Evolutionary conservation across 495 filamentous ascomycete genomes (phyloP).

Genomic region (Talaromyces thailandensis): DNA sequence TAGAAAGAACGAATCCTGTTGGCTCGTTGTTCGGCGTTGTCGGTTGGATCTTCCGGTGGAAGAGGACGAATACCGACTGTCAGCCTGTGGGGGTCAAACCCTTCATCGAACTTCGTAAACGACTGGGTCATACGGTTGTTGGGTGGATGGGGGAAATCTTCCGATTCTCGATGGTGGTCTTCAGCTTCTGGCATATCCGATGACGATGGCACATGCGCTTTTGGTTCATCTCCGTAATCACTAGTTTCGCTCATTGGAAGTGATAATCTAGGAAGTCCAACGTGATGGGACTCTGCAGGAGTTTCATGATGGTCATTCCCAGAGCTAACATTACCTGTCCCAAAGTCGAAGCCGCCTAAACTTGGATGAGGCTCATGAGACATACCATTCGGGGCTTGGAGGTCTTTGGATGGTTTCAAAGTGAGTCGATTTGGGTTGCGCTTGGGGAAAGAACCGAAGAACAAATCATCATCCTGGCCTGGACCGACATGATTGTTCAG

Average conservation of each 20-base stretch:
- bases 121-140: constrained; percentile 7
- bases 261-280: constrained; percentile 30
- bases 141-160: constrained; percentile 26
- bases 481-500: not conserved
- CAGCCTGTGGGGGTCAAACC: constrained; percentile 59
- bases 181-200: constrained; percentile 24
- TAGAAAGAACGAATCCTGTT: constrained; percentile 98
- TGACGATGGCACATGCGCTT: constrained; percentile 32
- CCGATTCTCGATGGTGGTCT: constrained; percentile 20
- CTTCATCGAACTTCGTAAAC: constrained; percentile 28
- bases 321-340: constrained; percentile 1
- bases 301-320: constrained; percentile 2
- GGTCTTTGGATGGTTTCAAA: not conserved
- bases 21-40: constrained; percentile 86
- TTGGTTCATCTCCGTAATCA: constrained; percentile 55
- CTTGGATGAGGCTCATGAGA: constrained; percentile 11
- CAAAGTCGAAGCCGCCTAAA: constrained; percentile 1
- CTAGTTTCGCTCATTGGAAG: constrained; percentile 42
- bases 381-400: constrained; percentile 1
- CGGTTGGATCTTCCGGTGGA: constrained; percentile 75
- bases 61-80: constrained; percentile 90
- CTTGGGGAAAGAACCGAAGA: constrained; percentile 1
- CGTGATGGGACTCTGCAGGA: constrained; percentile 5
- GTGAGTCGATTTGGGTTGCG: not conserved
- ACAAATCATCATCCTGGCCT: not conserved